Evolutionary conservation across 2,329 filamentous ascomycete genomes (phyloP).

Genomic region (Chrysoporthe puriensis): DNA sequence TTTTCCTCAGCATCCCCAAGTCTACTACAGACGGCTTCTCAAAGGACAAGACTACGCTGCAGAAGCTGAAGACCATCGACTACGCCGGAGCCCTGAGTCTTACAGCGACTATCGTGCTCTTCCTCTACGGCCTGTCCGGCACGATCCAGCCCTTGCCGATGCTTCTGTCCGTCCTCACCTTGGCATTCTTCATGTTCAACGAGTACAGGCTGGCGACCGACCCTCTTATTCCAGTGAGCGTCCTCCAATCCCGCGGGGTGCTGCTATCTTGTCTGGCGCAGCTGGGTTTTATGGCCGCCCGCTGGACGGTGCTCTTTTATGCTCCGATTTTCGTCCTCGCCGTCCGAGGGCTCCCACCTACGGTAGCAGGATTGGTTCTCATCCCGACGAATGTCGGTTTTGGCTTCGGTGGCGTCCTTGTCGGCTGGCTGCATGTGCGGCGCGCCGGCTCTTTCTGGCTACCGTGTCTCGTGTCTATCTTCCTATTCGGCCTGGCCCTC

Average conservation of each 20-base stretch:
- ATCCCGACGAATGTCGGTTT: slow-evolving; percentile 84
- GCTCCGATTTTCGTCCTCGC: slow-evolving; percentile 79
- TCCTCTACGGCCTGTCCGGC: slow-evolving; percentile 71
- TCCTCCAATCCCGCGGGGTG: slow-evolving; percentile 71
- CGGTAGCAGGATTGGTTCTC: slow-evolving; percentile 73
- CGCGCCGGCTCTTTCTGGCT: slow-evolving; percentile 74
- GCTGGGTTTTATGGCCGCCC: slow-evolving; percentile 77
- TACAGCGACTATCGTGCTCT: slow-evolving; percentile 68
- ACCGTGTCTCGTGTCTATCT: slow-evolving; percentile 62
- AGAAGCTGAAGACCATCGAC: slow-evolving; percentile 70
- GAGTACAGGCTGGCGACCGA: slow-evolving; percentile 67
- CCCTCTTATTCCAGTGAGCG: slow-evolving; percentile 73
- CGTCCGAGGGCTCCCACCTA: slow-evolving; percentile 70
- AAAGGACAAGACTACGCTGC: slow-evolving; percentile 45
- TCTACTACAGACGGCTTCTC: slow-evolving; percentile 39
- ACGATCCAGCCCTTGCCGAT: slow-evolving; percentile 64
- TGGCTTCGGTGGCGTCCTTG: slow-evolving; percentile 71
- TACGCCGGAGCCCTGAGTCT: slow-evolving; percentile 73
- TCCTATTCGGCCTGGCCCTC: slow-evolving; percentile 64
- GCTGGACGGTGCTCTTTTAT: slow-evolving; percentile 83
- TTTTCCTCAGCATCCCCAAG: slow-evolving; percentile 68
- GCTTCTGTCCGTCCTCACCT: slow-evolving; percentile 55
- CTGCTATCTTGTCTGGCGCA: slow-evolving; percentile 75
- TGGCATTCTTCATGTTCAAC: slow-evolving; percentile 61
- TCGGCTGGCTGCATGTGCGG: slow-evolving; percentile 76